Percentiles rank a stretch among this genome's conserved stretches.
phyloP scores from a whole-genome alignment of 495 filamentous ascomycete species.

The Aspergillus ostianus region DNA sequence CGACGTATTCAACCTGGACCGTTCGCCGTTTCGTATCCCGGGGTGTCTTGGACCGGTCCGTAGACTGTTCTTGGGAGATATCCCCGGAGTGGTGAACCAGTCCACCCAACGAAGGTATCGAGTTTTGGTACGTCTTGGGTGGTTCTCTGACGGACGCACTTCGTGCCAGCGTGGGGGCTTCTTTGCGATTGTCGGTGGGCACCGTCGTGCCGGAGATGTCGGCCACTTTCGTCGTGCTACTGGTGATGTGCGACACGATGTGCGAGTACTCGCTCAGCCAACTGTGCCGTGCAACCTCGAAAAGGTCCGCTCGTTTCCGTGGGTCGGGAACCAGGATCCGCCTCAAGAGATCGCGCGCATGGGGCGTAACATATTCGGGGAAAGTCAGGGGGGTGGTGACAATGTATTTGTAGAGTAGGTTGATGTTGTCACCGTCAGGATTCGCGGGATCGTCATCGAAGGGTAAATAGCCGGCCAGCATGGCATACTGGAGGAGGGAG shows the following conservation, averaged over 20 bases:
- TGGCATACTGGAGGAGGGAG: slow-evolving; percentile 72
- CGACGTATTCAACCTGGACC: slow-evolving; percentile 97
- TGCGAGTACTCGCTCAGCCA: slow-evolving; percentile 97
- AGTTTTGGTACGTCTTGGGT: slow-evolving; percentile 63
- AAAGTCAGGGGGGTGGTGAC: slow-evolving; percentile 96
- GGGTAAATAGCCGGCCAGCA: slow-evolving; percentile 97
- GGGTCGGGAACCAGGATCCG: slow-evolving; percentile 97
- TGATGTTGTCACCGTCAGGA: slow-evolving; percentile 98
- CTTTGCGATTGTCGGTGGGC: slow-evolving; percentile 58
- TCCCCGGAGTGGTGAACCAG: slow-evolving; percentile 72
- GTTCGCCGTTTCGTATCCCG: slow-evolving; percentile 90
- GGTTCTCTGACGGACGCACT: slow-evolving; percentile 92
- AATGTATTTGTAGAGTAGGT: slow-evolving; percentile 98
- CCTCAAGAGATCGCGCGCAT: slow-evolving; percentile 87
- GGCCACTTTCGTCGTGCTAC: slow-evolving; percentile 80
- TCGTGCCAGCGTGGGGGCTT: slow-evolving; percentile 67
- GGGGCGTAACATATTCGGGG: slow-evolving; percentile 97
- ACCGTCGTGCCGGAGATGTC: slow-evolving; percentile 85
- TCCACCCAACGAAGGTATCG: slow-evolving; percentile 59
- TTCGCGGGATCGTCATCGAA: slow-evolving; percentile 99
- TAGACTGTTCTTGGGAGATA: slow-evolving; percentile 64
- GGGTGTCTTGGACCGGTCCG: slow-evolving; percentile 59
- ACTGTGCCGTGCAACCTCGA: slow-evolving; percentile 96
- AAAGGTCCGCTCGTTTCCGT: slow-evolving; percentile 89
- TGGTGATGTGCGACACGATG: slow-evolving; percentile 94